A percentile compares a stretch with the other conserved stretches of the same genome.
Evolutionary conservation across 2,329 filamentous ascomycete species (phyloP).

Genomic region (Neofusicoccum sp.): DNA sequence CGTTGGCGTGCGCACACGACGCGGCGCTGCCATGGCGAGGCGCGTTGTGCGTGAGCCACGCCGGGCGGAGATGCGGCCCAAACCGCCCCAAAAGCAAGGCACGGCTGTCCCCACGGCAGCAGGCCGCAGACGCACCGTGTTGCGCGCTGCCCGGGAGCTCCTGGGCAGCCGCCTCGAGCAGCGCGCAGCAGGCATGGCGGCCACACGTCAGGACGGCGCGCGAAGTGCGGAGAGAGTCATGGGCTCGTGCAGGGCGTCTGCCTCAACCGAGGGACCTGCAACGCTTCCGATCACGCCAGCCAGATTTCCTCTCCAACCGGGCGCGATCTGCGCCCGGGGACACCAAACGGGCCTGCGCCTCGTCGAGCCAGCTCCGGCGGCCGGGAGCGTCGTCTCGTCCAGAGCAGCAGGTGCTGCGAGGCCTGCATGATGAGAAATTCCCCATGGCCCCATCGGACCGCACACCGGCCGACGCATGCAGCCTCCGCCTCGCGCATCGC

Average conservation of each 20-base stretch:
- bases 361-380: slow-evolving; percentile 7
- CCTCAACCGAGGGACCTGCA: neutral
- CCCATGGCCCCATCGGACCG: neutral
- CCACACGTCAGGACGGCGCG: neutral
- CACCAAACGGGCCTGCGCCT: neutral
- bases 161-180: neutral
- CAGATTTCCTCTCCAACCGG: neutral
- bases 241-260: neutral
- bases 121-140: neutral
- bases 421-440: slow-evolving; percentile 3
- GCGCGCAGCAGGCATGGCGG: neutral
- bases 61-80: slow-evolving; percentile 3
- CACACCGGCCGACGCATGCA: neutral
- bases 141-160: neutral
- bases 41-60: neutral
- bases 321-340: neutral
- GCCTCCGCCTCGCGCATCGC: neutral
- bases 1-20: neutral
- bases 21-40: neutral
- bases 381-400: neutral
- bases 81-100: neutral
- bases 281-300: neutral
- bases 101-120: neutral
- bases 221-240: neutral
- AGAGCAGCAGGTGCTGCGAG: slow-evolving; percentile 5